A percentile compares a stretch with the other conserved stretches of the same genome.
Conservation (phyloP, 306 rosid species). For the Rubus idaeus region DNA sequence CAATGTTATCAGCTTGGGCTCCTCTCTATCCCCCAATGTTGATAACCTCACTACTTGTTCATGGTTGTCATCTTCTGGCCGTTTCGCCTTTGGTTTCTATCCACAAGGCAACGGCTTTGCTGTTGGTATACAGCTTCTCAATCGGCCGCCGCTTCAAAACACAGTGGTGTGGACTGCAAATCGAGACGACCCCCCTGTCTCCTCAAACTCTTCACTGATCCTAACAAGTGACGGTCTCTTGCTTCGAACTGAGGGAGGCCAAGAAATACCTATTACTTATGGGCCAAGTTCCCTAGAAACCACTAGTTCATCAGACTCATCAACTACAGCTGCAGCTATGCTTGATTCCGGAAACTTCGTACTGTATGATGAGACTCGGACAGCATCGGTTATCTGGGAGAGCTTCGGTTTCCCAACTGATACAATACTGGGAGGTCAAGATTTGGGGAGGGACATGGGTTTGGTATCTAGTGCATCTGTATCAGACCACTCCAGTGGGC, state of each 20-base stretch:
- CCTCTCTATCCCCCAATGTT: not conserved
- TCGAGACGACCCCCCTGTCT: slow-evolving; percentile 1
- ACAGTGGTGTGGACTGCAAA: slow-evolving; percentile 25
- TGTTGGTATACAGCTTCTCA: slow-evolving; percentile 19
- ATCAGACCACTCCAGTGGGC: slow-evolving; percentile 15
- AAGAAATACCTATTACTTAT: not conserved
- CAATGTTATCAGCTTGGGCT: not conserved
- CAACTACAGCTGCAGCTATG: too few species aligned
- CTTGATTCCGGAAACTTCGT: too few species aligned
- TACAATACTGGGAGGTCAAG: slow-evolving; percentile 29
- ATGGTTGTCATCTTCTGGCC: slow-evolving; percentile 23
- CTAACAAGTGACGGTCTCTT: not conserved
- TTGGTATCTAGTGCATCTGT: slow-evolving; percentile 2
- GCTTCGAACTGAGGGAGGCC: not conserved
- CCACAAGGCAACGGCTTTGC: slow-evolving; percentile 13
- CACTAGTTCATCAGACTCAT: too few species aligned
- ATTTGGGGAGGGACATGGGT: not conserved
- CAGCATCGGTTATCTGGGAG: slow-evolving; percentile 12
- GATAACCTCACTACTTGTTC: not conserved
- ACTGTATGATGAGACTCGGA: too few species aligned
- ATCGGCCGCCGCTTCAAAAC: not conserved
- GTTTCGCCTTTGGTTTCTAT: slow-evolving; percentile 24
- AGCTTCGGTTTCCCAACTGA: slow-evolving; percentile 15
- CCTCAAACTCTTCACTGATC: not conserved
- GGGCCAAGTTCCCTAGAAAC: not conserved